These are phyloP conservation scores for Agarophyton chilense DNA, from an alignment of 23 red algal species.

Conservation along the genomic window DNA sequence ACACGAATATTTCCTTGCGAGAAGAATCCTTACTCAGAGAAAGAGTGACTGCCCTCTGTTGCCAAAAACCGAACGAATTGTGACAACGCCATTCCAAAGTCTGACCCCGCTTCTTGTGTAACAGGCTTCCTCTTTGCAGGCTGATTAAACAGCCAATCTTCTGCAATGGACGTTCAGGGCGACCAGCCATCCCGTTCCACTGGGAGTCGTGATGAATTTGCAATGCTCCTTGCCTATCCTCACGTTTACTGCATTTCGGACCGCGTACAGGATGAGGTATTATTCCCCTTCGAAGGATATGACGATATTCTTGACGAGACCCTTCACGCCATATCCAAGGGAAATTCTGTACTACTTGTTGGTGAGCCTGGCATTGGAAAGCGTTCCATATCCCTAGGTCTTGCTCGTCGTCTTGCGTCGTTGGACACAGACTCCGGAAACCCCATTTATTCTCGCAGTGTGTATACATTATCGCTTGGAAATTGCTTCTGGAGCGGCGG, in stretches of 20 bases:
- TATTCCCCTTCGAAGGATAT: slow-evolving; percentile 37
- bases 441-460: slow-evolving; percentile 38
- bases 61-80: too few species aligned
- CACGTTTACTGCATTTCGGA: slow-evolving; percentile 52
- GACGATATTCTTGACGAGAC: slow-evolving; percentile 32
- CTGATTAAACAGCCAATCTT: too few species aligned
- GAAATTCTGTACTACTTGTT: slow-evolving; percentile 56
- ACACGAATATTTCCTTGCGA: too few species aligned
- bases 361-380: slow-evolving; percentile 57
- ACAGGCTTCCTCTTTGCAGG: too few species aligned
- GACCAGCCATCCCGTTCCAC: not conserved
- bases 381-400: slow-evolving; percentile 59
- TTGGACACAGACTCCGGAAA: slow-evolving; percentile 2
- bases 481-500: slow-evolving; percentile 34
- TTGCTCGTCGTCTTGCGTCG: slow-evolving; percentile 30
- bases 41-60: too few species aligned
- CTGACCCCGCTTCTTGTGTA: too few species aligned
- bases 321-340: slow-evolving; percentile 38
- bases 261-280: slow-evolving; percentile 8
- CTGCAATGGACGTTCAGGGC: not conserved
- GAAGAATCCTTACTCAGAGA: too few species aligned
- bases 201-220: not conserved
- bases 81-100: too few species aligned
- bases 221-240: not conserved
- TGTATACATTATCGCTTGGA: slow-evolving; percentile 61